phyloP scores from a whole-genome alignment of 192 early-diverging fungal genomes.

The Linnemannia hyalina region DNA sequence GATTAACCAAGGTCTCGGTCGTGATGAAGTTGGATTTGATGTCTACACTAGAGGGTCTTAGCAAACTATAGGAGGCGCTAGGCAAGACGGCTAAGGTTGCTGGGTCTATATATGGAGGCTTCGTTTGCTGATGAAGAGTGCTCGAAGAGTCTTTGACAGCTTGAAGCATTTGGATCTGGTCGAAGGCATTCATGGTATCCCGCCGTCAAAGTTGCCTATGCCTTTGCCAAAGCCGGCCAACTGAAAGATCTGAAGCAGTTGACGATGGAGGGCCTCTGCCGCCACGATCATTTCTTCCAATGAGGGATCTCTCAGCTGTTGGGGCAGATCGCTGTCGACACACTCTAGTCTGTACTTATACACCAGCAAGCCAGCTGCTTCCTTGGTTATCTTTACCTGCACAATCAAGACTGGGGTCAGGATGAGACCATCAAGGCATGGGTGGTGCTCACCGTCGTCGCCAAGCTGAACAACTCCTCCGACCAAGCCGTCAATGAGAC shows the following conservation, averaged over 20 bases:
- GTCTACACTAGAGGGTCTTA: not conserved
- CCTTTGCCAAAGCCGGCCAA: constrained; percentile 6
- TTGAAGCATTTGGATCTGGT: not conserved
- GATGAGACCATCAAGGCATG: too few species aligned
- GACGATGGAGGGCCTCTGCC: not conserved
- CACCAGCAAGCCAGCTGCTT: too few species aligned
- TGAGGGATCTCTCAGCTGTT: constrained; percentile 8
- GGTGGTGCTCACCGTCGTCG: too few species aligned
- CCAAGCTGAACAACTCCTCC: too few species aligned
- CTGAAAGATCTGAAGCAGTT: not conserved
- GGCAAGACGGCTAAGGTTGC: not conserved
- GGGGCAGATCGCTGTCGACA: not conserved
- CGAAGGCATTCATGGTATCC: constrained; percentile 5
- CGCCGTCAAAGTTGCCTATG: not conserved
- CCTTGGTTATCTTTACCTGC: too few species aligned
- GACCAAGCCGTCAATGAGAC: too few species aligned
- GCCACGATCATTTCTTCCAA: constrained; percentile 7
- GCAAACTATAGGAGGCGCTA: not conserved
- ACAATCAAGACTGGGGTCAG: too few species aligned
- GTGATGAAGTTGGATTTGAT: constrained; percentile 5
- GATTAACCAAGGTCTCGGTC: not conserved
- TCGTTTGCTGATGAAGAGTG: not conserved
- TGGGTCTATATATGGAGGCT: not conserved
- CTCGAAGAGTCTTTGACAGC: not conserved
- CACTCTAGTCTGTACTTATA: too few species aligned